These are phyloP conservation scores for Irpex sp. DNA, from an alignment of 1,284 basidiomycete genomes.

Conservation along the genomic window DNA sequence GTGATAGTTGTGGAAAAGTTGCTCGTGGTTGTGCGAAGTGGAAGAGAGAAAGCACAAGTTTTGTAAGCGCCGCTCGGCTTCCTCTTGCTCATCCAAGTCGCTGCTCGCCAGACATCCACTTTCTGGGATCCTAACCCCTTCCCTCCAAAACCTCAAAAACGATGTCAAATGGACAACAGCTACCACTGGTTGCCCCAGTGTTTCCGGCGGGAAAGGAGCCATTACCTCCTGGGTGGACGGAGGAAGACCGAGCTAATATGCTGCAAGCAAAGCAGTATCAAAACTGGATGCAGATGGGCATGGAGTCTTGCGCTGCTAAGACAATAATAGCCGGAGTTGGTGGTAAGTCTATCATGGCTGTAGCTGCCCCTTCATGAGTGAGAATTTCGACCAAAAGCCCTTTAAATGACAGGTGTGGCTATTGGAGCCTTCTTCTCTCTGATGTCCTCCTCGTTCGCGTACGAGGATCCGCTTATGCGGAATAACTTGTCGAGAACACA, in stretches of 20 bases:
- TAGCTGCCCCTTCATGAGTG: not conserved
- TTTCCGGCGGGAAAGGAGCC: conserved; percentile 69
- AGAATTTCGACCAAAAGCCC: conserved; percentile 22
- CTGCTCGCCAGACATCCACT: not conserved
- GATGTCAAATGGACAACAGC: conserved; percentile 16
- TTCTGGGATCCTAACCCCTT: not conserved
- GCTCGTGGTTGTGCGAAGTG: not conserved
- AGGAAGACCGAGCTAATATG: conserved; percentile 72
- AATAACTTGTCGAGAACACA: conserved; percentile 65
- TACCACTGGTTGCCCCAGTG: conserved; percentile 42
- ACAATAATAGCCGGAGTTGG: conserved; percentile 74
- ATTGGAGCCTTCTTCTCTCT: conserved; percentile 95
- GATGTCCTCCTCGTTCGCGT: conserved; percentile 93
- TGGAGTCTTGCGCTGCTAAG: conserved; percentile 87
- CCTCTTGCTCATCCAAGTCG: not conserved
- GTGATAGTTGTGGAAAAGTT: not conserved
- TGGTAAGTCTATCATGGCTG: conserved; percentile 47
- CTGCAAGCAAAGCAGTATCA: conserved; percentile 76
- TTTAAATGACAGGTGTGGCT: conserved; percentile 66
- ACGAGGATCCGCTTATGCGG: conserved; percentile 89
- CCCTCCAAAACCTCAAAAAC: conserved; percentile 1
- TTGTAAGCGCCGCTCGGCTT: not conserved
- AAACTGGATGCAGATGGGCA: conserved; percentile 61
- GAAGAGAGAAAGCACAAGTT: not conserved
- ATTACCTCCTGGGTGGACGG: conserved; percentile 77